A percentile compares a stretch with the other conserved stretches of the same genome.
Conservation (phyloP, 2,329 filamentous ascomycete species). For the Epichloe coenophiala region DNA sequence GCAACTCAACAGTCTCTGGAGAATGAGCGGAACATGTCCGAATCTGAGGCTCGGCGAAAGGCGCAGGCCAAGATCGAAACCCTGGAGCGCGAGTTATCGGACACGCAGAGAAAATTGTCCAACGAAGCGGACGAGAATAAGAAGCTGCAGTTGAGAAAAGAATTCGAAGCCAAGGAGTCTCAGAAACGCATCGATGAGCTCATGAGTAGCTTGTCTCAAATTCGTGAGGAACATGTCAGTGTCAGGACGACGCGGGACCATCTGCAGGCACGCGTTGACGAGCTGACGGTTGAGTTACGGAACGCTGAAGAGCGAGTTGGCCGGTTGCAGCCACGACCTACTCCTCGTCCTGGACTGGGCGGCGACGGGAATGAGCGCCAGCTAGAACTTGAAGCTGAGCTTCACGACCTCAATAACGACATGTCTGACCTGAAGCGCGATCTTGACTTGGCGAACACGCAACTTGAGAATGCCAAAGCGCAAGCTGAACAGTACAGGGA, state of each 20-base stretch:
- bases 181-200: conserved; percentile 91
- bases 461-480: conserved; percentile 67
- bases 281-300: conserved; percentile 75
- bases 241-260: conserved; percentile 83
- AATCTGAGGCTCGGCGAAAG: conserved; percentile 69
- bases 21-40: conserved; percentile 79
- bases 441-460: conserved; percentile 64
- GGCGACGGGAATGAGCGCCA: conserved; percentile 31
- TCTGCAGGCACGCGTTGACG: conserved; percentile 75
- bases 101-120: conserved; percentile 69
- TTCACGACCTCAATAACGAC: conserved; percentile 72
- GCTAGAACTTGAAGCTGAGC: conserved; percentile 42
- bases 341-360: conserved; percentile 38
- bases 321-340: conserved; percentile 68
- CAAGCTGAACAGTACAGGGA: conserved; percentile 80
- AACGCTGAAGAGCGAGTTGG: conserved; percentile 80
- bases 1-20: conserved; percentile 76
- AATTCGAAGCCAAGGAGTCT: conserved; percentile 77
- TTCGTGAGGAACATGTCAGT: conserved; percentile 74
- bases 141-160: conserved; percentile 69
- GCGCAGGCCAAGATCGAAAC: conserved; percentile 65
- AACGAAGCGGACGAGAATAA: conserved; percentile 75
- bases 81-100: conserved; percentile 65
- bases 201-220: conserved; percentile 61
- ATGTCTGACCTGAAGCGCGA: conserved; percentile 78